These are phyloP conservation scores for Magnolia officinalis DNA, from an alignment of 164 flowering plant genomes.

Conservation along the genomic window DNA sequence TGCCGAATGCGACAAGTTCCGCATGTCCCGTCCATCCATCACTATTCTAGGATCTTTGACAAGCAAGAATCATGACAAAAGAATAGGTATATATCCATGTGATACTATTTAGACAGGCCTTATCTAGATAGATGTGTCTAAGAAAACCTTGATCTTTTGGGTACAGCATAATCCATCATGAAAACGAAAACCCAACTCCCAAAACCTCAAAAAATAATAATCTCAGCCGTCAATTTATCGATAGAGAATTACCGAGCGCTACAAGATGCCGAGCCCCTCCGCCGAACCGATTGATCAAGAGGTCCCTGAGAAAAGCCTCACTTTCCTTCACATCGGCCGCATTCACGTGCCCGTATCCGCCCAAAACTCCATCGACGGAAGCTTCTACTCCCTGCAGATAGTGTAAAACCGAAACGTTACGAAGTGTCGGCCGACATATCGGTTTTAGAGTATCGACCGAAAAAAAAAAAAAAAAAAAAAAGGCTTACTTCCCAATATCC, in stretches of 20 bases:
- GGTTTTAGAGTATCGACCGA: no score
- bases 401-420: not conserved
- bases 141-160: not conserved
- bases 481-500: slow-evolving; percentile 86
- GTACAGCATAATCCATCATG: not conserved
- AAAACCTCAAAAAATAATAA: not conserved
- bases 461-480: no score
- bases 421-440: not conserved
- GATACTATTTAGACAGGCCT: no score
- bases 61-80: no score
- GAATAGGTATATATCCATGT: no score
- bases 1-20: no score
- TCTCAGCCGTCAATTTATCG: not conserved
- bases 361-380: slow-evolving; percentile 88
- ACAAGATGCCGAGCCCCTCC: slow-evolving; percentile 42
- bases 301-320: slow-evolving; percentile 60
- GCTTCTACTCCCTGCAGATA: slow-evolving; percentile 74
- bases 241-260: slow-evolving; percentile 58
- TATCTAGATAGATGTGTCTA: no score
- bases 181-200: not conserved
- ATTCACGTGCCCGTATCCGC: slow-evolving; percentile 86
- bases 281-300: slow-evolving; percentile 49
- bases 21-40: no score
- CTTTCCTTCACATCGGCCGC: slow-evolving; percentile 68
- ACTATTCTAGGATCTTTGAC: no score